Evolutionary conservation across 2,329 filamentous ascomycete genomes (phyloP).

Genomic region (Atkinsonella texensis): DNA sequence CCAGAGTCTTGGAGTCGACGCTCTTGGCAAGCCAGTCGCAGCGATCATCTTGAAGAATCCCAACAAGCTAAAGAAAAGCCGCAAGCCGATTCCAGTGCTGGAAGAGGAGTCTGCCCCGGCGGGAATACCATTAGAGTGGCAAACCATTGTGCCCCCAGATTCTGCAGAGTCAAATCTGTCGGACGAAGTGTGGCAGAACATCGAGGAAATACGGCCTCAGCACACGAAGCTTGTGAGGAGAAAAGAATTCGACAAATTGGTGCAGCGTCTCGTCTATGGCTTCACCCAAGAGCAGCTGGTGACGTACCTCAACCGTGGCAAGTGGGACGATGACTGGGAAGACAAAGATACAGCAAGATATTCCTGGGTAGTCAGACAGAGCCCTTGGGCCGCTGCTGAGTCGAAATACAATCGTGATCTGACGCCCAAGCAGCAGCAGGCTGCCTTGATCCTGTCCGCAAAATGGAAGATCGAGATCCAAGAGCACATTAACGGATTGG

Average conservation of each 20-base stretch:
- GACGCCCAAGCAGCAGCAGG: conserved; percentile 28
- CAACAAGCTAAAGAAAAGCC: conserved; percentile 15
- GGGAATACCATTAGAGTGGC: conserved; percentile 17
- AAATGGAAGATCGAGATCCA: conserved; percentile 39
- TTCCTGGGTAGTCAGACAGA: conserved; percentile 29
- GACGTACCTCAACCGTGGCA: conserved; percentile 24
- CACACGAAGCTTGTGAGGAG: conserved; percentile 24
- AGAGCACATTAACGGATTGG: conserved; percentile 31
- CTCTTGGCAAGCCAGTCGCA: conserved; percentile 25
- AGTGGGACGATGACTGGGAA: not conserved
- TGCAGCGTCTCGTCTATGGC: conserved; percentile 25
- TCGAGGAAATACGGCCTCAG: conserved; percentile 35
- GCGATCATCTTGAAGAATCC: conserved; percentile 36
- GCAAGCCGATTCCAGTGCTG: conserved; percentile 9
- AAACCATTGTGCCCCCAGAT: conserved; percentile 17
- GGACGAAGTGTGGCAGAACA: conserved; percentile 30
- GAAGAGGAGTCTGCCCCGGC: conserved; percentile 9
- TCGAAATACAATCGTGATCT: conserved; percentile 8
- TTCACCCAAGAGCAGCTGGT: conserved; percentile 36
- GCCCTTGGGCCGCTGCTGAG: conserved; percentile 30
- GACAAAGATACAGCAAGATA: conserved; percentile 11
- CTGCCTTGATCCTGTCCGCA: conserved; percentile 31
- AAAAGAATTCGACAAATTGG: conserved; percentile 30
- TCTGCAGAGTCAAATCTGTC: conserved; percentile 14
- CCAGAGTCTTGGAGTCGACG: conserved; percentile 18